These are phyloP conservation scores for Cryptococcus amylolentus DNA, from an alignment of 1,284 basidiomycete genomes.

Conservation along the genomic window DNA sequence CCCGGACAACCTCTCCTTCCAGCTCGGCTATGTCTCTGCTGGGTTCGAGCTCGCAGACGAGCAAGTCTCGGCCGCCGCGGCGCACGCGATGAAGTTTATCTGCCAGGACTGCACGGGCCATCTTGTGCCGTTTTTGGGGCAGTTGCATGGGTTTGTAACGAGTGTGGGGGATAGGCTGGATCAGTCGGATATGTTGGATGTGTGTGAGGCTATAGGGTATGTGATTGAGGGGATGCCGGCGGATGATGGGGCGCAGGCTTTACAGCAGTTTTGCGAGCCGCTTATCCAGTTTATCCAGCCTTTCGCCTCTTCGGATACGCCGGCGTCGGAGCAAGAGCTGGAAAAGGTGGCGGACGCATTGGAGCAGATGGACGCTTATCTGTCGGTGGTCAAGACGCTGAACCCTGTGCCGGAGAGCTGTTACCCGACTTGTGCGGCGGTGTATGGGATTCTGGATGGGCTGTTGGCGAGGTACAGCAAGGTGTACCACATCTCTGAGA, in stretches of 20 bases:
- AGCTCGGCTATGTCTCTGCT: constrained; percentile 85
- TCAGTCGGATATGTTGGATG: constrained; percentile 83
- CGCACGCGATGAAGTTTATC: constrained; percentile 92
- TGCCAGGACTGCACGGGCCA: constrained; percentile 97
- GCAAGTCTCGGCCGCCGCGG: constrained; percentile 89
- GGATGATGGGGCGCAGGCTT: constrained; percentile 74
- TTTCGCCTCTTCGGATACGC: constrained; percentile 43
- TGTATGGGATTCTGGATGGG: constrained; percentile 77
- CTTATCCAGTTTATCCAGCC: constrained; percentile 53
- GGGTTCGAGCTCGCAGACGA: constrained; percentile 79
- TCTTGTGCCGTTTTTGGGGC: constrained; percentile 84
- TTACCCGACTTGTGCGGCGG: constrained; percentile 69
- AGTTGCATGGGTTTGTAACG: constrained; percentile 82
- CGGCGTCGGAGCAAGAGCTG: constrained; percentile 56
- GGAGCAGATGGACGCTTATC: constrained; percentile 85
- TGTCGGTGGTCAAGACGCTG: constrained; percentile 72
- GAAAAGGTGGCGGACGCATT: constrained; percentile 72
- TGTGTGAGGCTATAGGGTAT: constrained; percentile 92
- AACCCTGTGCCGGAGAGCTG: constrained; percentile 77
- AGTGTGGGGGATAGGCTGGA: constrained; percentile 70
- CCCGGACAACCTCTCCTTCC: constrained; percentile 78
- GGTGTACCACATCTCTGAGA: constrained; percentile 75
- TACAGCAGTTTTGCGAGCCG: constrained; percentile 73
- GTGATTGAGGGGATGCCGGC: constrained; percentile 87
- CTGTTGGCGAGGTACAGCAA: constrained; percentile 78